phyloP scores from a whole-genome alignment of 2,329 filamentous ascomycete genomes.

The Fusarium tupiense region DNA sequence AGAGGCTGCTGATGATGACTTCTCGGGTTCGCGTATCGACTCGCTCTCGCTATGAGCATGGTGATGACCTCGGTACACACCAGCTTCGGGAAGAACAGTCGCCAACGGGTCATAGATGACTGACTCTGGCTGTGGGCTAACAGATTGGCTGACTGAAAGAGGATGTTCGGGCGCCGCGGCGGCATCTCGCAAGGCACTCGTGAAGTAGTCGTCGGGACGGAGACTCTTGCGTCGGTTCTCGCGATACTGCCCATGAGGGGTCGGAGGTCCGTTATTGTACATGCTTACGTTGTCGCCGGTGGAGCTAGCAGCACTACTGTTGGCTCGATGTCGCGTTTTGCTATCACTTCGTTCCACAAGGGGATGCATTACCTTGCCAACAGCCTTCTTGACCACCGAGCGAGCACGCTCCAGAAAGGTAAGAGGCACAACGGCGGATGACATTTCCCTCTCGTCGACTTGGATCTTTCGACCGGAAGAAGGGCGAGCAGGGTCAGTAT shows the following conservation, averaged over 20 bases:
- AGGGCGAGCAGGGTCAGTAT: conserved; percentile 84
- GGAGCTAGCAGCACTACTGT: conserved; percentile 73
- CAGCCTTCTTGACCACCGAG: conserved; percentile 77
- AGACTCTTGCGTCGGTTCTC: conserved; percentile 64
- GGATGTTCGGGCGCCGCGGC: conserved; percentile 33
- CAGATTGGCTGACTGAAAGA: conserved; percentile 40
- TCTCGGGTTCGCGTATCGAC: conserved; percentile 35
- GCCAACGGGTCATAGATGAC: conserved; percentile 54
- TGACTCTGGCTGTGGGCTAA: conserved; percentile 38
- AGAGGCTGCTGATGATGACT: conserved; percentile 39
- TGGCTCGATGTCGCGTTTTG: conserved; percentile 63
- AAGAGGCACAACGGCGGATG: conserved; percentile 87
- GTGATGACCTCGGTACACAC: conserved; percentile 37
- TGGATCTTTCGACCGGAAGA: conserved; percentile 87
- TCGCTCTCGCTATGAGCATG: conserved; percentile 44
- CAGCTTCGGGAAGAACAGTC: conserved; percentile 48
- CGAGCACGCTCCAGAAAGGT: conserved; percentile 86
- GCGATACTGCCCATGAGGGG: conserved; percentile 58
- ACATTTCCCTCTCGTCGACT: conserved; percentile 90
- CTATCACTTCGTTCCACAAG: conserved; percentile 67
- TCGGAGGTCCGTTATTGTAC: conserved; percentile 56
- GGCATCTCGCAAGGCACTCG: conserved; percentile 51
- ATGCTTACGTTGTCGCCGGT: conserved; percentile 65
- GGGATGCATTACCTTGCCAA: conserved; percentile 71
- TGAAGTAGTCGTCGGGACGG: conserved; percentile 65